Base-by-base conservation (phyloP, 768 basidiomycete genomes). In the Russula sp. region DNA sequence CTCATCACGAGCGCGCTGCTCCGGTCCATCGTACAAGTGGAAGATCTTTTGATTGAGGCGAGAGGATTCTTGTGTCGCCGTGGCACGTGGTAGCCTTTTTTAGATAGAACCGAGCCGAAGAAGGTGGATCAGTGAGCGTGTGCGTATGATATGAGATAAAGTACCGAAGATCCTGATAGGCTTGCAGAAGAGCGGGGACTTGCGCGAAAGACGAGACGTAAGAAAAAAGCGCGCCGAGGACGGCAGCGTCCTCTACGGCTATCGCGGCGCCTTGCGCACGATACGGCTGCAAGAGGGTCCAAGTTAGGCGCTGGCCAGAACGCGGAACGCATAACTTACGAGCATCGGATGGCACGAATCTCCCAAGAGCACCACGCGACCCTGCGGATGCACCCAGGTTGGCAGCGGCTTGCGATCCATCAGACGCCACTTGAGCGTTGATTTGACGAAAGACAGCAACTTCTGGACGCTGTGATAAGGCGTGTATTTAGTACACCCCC, bases 11-110 rank as follows among this genome's bases (percentile, higher is more conserved):
- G 72, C 73, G 48, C 75, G 71, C 63, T 86, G 85, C 39, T 76
- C 78, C 1, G 78, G 77, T 0, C 84, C 84, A 59, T 86, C 85
- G 0, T 75, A 73, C 0, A 84, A 70, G 68, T 86, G 84, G 71
- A 85, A 85, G 49, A 79, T 78, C 44, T 74, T 64, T 63, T 82
- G 80, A 68, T 85, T 85, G 35, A 79, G 66, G 1, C 80, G 76
- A 4, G 82, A 78, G 18, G 78, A 76, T 0, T 69, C 68, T 66
- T 87, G 85, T 1, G 81, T 82, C 14, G 69, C 74, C 0, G 79
- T 74, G 4, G 82, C 77, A 32, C 85, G 82, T 6, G 72, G 66
- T 39, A 79, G 76, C 1, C 67, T 68, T 20, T 10, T 3, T 18
- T 44, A 44, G 4, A 44, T 44, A 18, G 4, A 40, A 6, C 4